A percentile compares a stretch with the other conserved stretches of the same genome.
Evolutionary conservation across 2,329 filamentous ascomycete genomes (phyloP).

Genomic region (Xylaria sp.): DNA sequence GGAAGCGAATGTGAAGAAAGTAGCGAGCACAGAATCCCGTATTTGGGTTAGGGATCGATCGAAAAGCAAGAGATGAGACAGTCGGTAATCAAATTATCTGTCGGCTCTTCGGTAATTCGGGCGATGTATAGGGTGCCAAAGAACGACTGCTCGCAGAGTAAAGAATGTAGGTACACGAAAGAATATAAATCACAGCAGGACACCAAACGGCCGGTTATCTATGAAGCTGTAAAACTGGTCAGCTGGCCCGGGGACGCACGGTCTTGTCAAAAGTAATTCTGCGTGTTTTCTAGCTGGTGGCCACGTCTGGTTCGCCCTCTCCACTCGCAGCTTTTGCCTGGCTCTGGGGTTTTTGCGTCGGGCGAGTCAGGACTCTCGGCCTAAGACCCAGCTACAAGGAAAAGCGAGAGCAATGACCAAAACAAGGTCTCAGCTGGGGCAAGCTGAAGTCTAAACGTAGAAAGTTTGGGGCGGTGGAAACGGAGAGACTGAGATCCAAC

Average conservation of each 20-base stretch:
- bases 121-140: slow-evolving; percentile 14
- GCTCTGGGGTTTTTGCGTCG: slow-evolving; percentile 11
- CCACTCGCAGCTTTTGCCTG: slow-evolving; percentile 11
- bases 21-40: neutral
- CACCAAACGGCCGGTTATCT: neutral
- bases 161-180: slow-evolving; percentile 31
- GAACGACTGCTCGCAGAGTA: slow-evolving; percentile 26
- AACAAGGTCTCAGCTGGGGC: slow-evolving; percentile 24
- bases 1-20: slow-evolving; percentile 18
- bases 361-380: slow-evolving; percentile 6
- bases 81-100: no score
- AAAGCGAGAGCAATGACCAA: slow-evolving; percentile 19
- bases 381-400: neutral
- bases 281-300: slow-evolving; percentile 3
- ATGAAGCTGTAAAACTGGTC: slow-evolving; percentile 3
- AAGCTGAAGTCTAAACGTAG: neutral
- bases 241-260: slow-evolving; percentile 14
- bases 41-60: neutral
- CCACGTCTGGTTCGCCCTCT: neutral
- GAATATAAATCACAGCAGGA: neutral
- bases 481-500: slow-evolving; percentile 7
- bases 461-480: slow-evolving; percentile 11
- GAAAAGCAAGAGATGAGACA: slow-evolving; percentile 19
- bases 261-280: slow-evolving; percentile 6
- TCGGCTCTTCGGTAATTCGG: slow-evolving; percentile 10